phyloP scores from a whole-genome alignment of 805 yeast genomes.

The Yamadazyma phyllophila region DNA sequence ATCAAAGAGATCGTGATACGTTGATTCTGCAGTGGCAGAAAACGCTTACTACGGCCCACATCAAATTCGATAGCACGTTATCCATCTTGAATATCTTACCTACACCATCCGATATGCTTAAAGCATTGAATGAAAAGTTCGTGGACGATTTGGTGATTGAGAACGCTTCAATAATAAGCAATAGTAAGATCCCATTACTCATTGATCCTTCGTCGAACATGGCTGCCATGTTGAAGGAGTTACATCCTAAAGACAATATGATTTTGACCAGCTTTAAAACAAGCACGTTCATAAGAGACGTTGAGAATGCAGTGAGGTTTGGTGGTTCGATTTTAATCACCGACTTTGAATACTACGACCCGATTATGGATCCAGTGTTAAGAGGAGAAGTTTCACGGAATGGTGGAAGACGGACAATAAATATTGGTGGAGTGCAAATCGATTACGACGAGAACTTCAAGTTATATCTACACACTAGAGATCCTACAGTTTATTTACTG shows the following conservation, averaged over 20 bases:
- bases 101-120: not conserved
- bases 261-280: slow-evolving; percentile 70
- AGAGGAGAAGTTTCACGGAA: slow-evolving; percentile 56
- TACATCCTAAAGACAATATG: slow-evolving; percentile 33
- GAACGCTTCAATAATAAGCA: slow-evolving; percentile 55
- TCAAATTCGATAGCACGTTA: slow-evolving; percentile 7
- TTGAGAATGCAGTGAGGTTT: slow-evolving; percentile 81
- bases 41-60: slow-evolving; percentile 23
- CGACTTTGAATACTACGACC: slow-evolving; percentile 82
- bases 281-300: slow-evolving; percentile 57
- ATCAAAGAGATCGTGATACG: slow-evolving; percentile 44
- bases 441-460: slow-evolving; percentile 67
- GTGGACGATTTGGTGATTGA: slow-evolving; percentile 42
- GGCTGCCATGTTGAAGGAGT: slow-evolving; percentile 36
- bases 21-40: slow-evolving; percentile 36
- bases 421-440: slow-evolving; percentile 59
- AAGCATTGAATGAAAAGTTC: not conserved
- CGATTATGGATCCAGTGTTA: slow-evolving; percentile 62
- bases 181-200: slow-evolving; percentile 49
- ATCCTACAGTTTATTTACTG: slow-evolving; percentile 45
- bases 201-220: slow-evolving; percentile 69
- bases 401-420: slow-evolving; percentile 69
- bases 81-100: slow-evolving; percentile 8
- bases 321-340: slow-evolving; percentile 73
- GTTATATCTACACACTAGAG: slow-evolving; percentile 60